These are phyloP conservation scores for Trichopus zeylanicus DNA, from an alignment of 116 monocot genomes.

Conservation along the genomic window DNA sequence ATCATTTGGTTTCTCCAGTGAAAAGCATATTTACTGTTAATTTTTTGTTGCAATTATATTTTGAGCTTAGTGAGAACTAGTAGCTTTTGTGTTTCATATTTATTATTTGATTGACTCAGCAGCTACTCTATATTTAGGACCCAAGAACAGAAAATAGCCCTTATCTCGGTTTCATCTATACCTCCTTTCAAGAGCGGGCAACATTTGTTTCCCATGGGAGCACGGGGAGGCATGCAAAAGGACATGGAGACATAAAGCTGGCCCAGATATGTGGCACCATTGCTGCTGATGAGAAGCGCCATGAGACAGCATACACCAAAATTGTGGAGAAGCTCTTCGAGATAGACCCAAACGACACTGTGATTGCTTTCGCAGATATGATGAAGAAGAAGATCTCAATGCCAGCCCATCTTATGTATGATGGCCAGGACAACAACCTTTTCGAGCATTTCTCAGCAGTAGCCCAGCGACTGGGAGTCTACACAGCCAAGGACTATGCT, in stretches of 20 bases:
- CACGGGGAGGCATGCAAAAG: conserved; percentile 36
- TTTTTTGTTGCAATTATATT: too few relatives aligned
- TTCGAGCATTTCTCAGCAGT: conserved; percentile 34
- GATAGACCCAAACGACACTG: conserved; percentile 32
- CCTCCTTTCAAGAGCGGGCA: conserved; percentile 40
- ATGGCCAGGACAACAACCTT: conserved; percentile 22
- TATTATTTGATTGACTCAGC: not conserved
- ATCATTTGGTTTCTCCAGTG: too few relatives aligned
- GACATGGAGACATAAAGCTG: conserved; percentile 24
- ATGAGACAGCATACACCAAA: conserved; percentile 38
- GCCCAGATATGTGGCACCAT: conserved; percentile 37
- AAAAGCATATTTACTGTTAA: too few relatives aligned
- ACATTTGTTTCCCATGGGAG: conserved; percentile 41
- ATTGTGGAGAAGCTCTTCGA: conserved; percentile 40
- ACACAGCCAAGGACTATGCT: conserved; percentile 37
- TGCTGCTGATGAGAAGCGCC: conserved; percentile 42
- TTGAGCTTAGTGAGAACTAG: too few relatives aligned
- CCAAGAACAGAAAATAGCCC: conserved; percentile 38
- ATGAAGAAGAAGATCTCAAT: conserved; percentile 43
- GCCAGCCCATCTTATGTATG: conserved; percentile 39
- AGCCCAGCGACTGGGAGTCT: conserved; percentile 31
- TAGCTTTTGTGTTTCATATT: too few relatives aligned
- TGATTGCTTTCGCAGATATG: conserved; percentile 35
- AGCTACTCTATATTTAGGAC: conserved; percentile 15
- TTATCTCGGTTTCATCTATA: conserved; percentile 35